These are phyloP conservation scores for Dendrobium huoshanense DNA, from an alignment of 106 monocot genomes.

Conservation along the genomic window DNA sequence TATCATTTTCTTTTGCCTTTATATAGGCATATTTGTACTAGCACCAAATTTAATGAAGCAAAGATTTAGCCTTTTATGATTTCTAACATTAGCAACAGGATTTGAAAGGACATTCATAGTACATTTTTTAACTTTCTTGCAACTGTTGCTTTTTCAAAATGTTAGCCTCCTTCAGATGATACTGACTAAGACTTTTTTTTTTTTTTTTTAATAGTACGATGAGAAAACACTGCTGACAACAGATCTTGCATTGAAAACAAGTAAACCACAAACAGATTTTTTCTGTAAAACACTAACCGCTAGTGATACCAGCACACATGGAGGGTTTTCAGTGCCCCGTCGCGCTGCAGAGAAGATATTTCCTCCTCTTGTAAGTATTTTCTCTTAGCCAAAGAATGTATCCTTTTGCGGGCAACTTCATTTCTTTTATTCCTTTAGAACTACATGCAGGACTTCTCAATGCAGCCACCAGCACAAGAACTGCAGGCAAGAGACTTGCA, in stretches of 20 bases:
- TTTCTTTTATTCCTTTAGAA: slow-evolving; percentile 1
- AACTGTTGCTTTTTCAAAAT: background rate
- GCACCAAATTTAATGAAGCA: no score
- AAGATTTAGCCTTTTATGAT: no score
- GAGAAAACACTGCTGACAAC: slow-evolving; percentile 70
- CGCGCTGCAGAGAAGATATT: slow-evolving; percentile 91
- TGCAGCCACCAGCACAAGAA: slow-evolving; percentile 82
- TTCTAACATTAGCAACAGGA: no score
- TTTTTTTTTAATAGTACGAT: slow-evolving; percentile 32
- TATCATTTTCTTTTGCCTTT: no score
- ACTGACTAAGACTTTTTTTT: background rate
- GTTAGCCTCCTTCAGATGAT: background rate
- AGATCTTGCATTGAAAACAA: slow-evolving; percentile 55
- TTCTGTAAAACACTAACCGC: slow-evolving; percentile 95
- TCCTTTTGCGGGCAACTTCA: background rate
- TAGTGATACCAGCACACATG: slow-evolving; percentile 96
- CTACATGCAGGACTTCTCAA: slow-evolving; percentile 48
- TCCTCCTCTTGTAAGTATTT: slow-evolving; percentile 66
- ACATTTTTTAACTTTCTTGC: background rate
- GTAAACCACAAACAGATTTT: slow-evolving; percentile 61
- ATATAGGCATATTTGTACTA: no score
- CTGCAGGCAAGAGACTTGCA: slow-evolving; percentile 63
- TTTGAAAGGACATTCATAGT: background rate
- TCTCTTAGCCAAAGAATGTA: background rate
- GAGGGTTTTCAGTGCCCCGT: slow-evolving; percentile 91